phyloP scores from a whole-genome alignment of 805 yeast species.

The Lachancea quebecensis region DNA sequence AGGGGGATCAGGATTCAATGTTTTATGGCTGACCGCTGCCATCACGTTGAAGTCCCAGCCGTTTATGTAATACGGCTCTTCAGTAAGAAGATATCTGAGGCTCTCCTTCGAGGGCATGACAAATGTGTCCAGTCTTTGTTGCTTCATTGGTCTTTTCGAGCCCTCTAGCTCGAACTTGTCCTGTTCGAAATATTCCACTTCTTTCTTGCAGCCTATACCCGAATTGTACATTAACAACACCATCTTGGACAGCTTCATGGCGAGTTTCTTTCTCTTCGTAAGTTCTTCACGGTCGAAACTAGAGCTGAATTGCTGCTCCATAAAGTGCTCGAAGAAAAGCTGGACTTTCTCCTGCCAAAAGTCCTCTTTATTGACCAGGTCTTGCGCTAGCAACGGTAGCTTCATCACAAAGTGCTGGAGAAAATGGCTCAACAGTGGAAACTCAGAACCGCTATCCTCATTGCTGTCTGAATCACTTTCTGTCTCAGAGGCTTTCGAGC shows the following conservation, averaged over 20 bases:
- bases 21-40: conserved; percentile 44
- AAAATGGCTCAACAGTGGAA: conserved; percentile 66
- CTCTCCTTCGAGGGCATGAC: conserved; percentile 38
- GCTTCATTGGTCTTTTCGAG: conserved; percentile 24
- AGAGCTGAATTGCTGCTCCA: conserved; percentile 61
- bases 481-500: background rate
- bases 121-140: conserved; percentile 29
- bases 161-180: conserved; percentile 26
- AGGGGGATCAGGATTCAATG: background rate
- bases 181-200: conserved; percentile 40
- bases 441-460: conserved; percentile 26
- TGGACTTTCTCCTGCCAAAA: conserved; percentile 82
- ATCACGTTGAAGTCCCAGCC: conserved; percentile 60
- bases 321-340: conserved; percentile 73
- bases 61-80: conserved; percentile 36
- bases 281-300: conserved; percentile 69
- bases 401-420: conserved; percentile 55
- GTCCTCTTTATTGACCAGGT: conserved; percentile 39
- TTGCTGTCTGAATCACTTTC: background rate
- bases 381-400: conserved; percentile 63
- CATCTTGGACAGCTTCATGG: conserved; percentile 53
- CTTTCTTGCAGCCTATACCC: conserved; percentile 57
- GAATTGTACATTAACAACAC: conserved; percentile 68
- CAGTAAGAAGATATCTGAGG: conserved; percentile 27
- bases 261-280: conserved; percentile 62